A percentile compares a stretch with the other conserved stretches of the same genome.
Evolutionary conservation across 768 basidiomycete species (phyloP).

Genomic region (Xerocomellus amylosporus): DNA sequence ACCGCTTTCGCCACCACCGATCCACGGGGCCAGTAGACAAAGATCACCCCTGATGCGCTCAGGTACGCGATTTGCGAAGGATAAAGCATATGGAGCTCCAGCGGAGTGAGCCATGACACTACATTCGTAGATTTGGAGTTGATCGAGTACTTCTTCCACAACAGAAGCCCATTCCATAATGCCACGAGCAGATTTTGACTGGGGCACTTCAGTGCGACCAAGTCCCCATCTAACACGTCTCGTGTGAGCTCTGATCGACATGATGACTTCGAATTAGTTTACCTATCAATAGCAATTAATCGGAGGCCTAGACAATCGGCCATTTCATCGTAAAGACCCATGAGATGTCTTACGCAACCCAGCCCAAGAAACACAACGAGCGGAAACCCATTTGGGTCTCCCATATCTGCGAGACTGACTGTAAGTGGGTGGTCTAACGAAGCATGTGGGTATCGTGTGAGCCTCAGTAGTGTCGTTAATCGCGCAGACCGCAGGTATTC

Average conservation of each 20-base stretch:
- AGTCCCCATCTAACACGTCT: conserved; percentile 73
- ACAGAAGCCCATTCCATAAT: conserved; percentile 89
- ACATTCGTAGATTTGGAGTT: conserved; percentile 71
- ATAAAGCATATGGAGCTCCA: conserved; percentile 91
- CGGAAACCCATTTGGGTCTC: conserved; percentile 79
- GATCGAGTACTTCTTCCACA: conserved; percentile 87
- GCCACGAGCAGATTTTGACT: conserved; percentile 66
- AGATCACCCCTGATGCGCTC: conserved; percentile 79
- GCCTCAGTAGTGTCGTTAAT: conserved; percentile 76
- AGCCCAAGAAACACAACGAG: conserved; percentile 90
- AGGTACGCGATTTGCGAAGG: conserved; percentile 73
- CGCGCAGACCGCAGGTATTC: conserved; percentile 84
- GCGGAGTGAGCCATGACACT: conserved; percentile 95
- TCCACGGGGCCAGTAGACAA: conserved; percentile 94
- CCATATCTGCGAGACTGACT: conserved; percentile 93
- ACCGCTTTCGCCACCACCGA: conserved; percentile 88
- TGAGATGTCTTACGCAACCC: conserved; percentile 91
- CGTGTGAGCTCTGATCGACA: conserved; percentile 13
- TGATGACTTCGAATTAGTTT: conserved; percentile 19
- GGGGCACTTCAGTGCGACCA: conserved; percentile 73
- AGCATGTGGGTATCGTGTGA: conserved; percentile 78
- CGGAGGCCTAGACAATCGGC: conserved; percentile 82
- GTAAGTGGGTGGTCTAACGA: conserved; percentile 70
- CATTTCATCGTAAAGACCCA: conserved; percentile 96
- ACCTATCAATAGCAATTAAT: conserved; percentile 93